Conservation (phyloP, 1,139 yeast species). For the Kodamaea plutei region DNA sequence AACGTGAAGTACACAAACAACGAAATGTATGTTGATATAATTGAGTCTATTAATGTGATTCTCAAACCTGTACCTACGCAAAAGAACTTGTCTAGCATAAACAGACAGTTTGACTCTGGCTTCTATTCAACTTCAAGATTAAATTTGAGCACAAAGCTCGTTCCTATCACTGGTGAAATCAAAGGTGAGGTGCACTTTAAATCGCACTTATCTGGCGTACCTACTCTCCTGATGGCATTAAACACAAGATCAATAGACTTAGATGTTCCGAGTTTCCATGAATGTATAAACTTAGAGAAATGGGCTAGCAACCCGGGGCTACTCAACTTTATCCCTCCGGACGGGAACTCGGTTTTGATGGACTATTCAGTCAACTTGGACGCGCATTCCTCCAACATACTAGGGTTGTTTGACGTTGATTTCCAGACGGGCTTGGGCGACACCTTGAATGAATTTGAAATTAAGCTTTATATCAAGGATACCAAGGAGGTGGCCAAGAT, state of each 20-base stretch:
- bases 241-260: slow-evolving; percentile 41
- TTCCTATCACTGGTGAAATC: slow-evolving; percentile 55
- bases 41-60: slow-evolving; percentile 53
- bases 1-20: slow-evolving; percentile 66
- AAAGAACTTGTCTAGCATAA: slow-evolving; percentile 8
- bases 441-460: slow-evolving; percentile 69
- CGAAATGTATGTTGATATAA: slow-evolving; percentile 77
- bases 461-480: slow-evolving; percentile 52
- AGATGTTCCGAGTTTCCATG: slow-evolving; percentile 55
- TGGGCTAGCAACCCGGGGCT: slow-evolving; percentile 41
- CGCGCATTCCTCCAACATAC: slow-evolving; percentile 17
- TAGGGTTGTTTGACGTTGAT: slow-evolving; percentile 60
- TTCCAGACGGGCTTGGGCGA: slow-evolving; percentile 60
- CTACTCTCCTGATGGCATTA: slow-evolving; percentile 59
- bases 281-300: slow-evolving; percentile 46
- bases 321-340: slow-evolving; percentile 81
- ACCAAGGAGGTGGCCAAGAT: slow-evolving; percentile 49
- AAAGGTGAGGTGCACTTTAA: slow-evolving; percentile 62
- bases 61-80: slow-evolving; percentile 22
- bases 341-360: slow-evolving; percentile 67
- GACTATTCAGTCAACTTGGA: slow-evolving; percentile 58
- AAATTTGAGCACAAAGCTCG: slow-evolving; percentile 17
- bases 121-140: slow-evolving; percentile 15
- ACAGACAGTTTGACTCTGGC: slow-evolving; percentile 16
- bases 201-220: slow-evolving; percentile 71